Percentiles rank a stretch among this genome's conserved stretches.
These are phyloP conservation scores for Cantharellus anzutake DNA, from an alignment of 768 basidiomycete genomes.

Conservation along the genomic window DNA sequence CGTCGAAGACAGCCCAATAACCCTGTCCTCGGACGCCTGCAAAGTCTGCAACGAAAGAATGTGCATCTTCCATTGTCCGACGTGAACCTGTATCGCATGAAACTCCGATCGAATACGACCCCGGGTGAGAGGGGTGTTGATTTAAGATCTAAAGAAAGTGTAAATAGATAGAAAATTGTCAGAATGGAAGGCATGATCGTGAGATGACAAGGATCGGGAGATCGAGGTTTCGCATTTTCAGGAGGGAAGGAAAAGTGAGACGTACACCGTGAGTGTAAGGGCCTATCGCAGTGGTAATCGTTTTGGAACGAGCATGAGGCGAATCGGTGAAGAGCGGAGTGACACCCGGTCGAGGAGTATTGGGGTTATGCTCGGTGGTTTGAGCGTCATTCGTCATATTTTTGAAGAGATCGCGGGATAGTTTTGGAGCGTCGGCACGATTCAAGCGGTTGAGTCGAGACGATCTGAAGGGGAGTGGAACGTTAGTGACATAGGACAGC, in stretches of 20 bases:
- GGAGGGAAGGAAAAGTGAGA: slow-evolving; percentile 5
- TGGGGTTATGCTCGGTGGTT: background rate
- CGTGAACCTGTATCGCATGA: slow-evolving; percentile 79
- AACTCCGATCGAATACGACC: slow-evolving; percentile 51
- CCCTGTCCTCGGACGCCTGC: slow-evolving; percentile 83
- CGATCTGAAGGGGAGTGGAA: background rate
- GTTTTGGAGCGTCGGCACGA: background rate
- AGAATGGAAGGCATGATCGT: slow-evolving; percentile 1
- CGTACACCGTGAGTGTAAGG: slow-evolving; percentile 61
- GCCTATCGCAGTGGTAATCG: slow-evolving; percentile 56
- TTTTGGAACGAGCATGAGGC: slow-evolving; percentile 59
- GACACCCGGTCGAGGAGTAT: background rate
- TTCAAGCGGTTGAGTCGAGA: background rate
- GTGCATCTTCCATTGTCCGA: slow-evolving; percentile 93
- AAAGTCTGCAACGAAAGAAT: slow-evolving; percentile 92
- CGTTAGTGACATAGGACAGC: no score
- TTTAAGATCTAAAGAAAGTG: slow-evolving; percentile 38
- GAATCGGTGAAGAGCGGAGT: slow-evolving; percentile 5
- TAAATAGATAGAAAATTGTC: background rate
- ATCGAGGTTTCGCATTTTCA: background rate
- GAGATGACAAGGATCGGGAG: background rate
- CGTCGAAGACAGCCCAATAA: slow-evolving; percentile 96
- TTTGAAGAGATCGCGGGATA: background rate
- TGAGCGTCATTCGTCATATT: background rate
- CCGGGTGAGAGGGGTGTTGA: slow-evolving; percentile 48